Evolutionary conservation across 495 filamentous ascomycete genomes (phyloP).

Genomic region (Penicillium flavigenum): DNA sequence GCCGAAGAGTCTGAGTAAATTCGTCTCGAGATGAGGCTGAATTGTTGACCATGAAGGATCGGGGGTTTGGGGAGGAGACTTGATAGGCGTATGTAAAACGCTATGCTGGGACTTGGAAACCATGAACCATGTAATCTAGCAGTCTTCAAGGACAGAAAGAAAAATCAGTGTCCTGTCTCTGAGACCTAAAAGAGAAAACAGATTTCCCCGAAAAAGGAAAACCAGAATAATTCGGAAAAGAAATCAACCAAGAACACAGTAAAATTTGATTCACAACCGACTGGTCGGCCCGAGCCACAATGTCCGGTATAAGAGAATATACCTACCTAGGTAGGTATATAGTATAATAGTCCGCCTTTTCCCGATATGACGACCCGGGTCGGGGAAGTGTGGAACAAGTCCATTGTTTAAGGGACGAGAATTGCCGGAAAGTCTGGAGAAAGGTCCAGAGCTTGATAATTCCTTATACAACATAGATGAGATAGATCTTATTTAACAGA

Average conservation of each 20-base stretch:
- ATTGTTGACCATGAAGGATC: slow-evolving; percentile 16
- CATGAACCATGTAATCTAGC: slow-evolving; percentile 37
- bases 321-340: too few relatives aligned
- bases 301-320: not conserved
- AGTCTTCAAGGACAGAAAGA: slow-evolving; percentile 22
- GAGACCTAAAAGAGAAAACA: slow-evolving; percentile 7
- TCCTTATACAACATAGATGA: not conserved
- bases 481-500: not conserved
- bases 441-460: not conserved
- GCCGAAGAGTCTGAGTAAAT: slow-evolving; percentile 56
- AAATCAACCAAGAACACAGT: slow-evolving; percentile 18
- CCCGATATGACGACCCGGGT: slow-evolving; percentile 15
- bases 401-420: not conserved
- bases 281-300: slow-evolving; percentile 22
- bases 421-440: slow-evolving; percentile 6
- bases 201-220: not conserved
- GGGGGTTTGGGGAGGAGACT: slow-evolving; percentile 11
- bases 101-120: slow-evolving; percentile 33
- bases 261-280: slow-evolving; percentile 9
- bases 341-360: slow-evolving; percentile 18
- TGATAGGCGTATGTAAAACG: slow-evolving; percentile 19
- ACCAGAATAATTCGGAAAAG: slow-evolving; percentile 21
- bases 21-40: slow-evolving; percentile 11
- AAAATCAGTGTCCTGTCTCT: slow-evolving; percentile 11
- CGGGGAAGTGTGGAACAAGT: slow-evolving; percentile 8